Percentiles rank a stretch among this genome's conserved stretches.
Evolutionary conservation across 2,329 filamentous ascomycete species (phyloP).

Genomic region (Aureobasidium mangrovei): DNA sequence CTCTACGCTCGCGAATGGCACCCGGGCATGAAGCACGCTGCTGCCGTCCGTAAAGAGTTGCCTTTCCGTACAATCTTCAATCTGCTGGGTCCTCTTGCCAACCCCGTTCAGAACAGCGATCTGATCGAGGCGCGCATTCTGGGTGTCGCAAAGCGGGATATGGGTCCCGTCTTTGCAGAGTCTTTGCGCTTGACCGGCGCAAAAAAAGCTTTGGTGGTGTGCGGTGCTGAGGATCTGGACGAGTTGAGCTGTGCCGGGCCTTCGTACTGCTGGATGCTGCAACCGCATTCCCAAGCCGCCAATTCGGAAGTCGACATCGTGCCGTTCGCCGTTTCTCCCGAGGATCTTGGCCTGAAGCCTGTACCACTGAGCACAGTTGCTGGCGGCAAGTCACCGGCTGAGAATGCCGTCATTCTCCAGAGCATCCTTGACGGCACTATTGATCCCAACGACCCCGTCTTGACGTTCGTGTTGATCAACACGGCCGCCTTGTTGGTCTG

Average conservation of each 20-base stretch:
- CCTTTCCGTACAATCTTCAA: conserved; percentile 98
- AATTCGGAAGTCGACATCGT: conserved; percentile 51
- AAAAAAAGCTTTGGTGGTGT: conserved; percentile 81
- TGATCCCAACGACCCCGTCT: conserved; percentile 66
- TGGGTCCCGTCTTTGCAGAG: conserved; percentile 83
- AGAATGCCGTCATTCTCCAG: conserved; percentile 80
- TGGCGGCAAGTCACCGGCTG: conserved; percentile 72
- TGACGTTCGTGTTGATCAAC: conserved; percentile 93
- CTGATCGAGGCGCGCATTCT: conserved; percentile 79
- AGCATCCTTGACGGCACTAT: conserved; percentile 67
- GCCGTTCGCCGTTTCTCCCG: conserved; percentile 67
- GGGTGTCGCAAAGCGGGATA: conserved; percentile 80
- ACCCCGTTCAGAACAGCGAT: conserved; percentile 67
- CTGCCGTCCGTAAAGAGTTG: conserved; percentile 74
- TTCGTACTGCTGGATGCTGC: conserved; percentile 81
- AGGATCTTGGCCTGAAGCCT: conserved; percentile 74
- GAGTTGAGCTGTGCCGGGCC: conserved; percentile 86
- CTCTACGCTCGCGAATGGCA: conserved; percentile 95
- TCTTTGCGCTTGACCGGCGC: conserved; percentile 68
- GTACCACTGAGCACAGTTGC: conserved; percentile 73
- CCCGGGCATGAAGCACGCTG: conserved; percentile 84
- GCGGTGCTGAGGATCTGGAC: conserved; percentile 88
- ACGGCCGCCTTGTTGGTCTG: conserved; percentile 80
- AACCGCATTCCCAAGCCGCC: conserved; percentile 39
- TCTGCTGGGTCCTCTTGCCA: conserved; percentile 82